Evolutionary conservation across 345 rosid species (phyloP).

Genomic region (Eucalyptus cloeziana): DNA sequence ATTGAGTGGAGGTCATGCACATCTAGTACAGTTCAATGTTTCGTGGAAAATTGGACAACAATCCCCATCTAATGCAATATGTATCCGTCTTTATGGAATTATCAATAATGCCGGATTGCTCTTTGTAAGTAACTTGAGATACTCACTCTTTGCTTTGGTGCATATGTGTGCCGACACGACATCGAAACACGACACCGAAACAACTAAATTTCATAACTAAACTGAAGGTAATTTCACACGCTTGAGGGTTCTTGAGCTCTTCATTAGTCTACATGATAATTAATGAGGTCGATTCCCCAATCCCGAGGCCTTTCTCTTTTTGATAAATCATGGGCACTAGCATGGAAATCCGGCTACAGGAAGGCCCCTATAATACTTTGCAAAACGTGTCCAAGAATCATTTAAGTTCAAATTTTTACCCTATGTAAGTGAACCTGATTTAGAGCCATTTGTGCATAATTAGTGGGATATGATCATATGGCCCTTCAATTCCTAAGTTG

Average conservation of each 20-base stretch:
- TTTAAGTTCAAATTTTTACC: background rate
- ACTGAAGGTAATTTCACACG: background rate
- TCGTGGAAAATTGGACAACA: background rate
- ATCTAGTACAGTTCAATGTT: background rate
- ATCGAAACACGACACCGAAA: background rate
- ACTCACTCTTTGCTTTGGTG: background rate
- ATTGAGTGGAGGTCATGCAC: background rate
- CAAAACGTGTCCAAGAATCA: background rate
- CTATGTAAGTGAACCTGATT: no score
- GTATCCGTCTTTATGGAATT: background rate
- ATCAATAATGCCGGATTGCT: background rate
- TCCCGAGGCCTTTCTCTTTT: background rate
- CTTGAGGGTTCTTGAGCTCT: background rate
- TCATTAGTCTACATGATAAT: background rate
- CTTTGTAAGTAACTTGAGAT: background rate
- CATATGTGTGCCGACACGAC: background rate
- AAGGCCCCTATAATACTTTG: background rate
- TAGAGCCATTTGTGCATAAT: background rate
- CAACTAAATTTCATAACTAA: background rate
- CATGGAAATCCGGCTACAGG: background rate
- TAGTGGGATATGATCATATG: background rate
- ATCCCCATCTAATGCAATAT: background rate
- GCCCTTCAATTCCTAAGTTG: background rate
- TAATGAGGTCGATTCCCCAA: background rate
- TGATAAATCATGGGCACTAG: background rate